Evolutionary conservation across 495 filamentous ascomycete genomes (phyloP).

Genomic region (Platismatia glauca): DNA sequence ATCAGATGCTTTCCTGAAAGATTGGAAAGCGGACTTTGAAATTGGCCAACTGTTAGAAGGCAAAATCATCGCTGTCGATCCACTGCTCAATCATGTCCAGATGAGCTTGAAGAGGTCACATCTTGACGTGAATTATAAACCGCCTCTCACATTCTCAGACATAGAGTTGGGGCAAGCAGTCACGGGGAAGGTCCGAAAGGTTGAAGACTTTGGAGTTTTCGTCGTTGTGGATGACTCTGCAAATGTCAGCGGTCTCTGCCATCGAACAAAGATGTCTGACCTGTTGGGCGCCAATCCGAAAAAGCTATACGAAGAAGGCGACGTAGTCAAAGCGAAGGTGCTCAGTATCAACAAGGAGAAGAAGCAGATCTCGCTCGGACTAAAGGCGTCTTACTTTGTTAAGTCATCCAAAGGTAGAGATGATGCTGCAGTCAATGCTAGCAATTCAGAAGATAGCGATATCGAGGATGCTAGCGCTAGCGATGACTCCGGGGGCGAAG

Average conservation of each 20-base stretch:
- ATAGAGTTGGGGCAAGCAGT: slow-evolving; percentile 69
- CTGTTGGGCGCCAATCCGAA: slow-evolving; percentile 65
- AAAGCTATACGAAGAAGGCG: slow-evolving; percentile 78
- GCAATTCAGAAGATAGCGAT: slow-evolving; percentile 38
- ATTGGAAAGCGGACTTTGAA: slow-evolving; percentile 87
- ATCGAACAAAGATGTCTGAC: slow-evolving; percentile 82
- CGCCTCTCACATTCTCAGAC: slow-evolving; percentile 57
- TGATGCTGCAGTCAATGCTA: slow-evolving; percentile 32
- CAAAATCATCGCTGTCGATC: slow-evolving; percentile 61
- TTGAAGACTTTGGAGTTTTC: slow-evolving; percentile 91
- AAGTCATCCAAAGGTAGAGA: slow-evolving; percentile 1
- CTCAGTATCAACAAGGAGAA: slow-evolving; percentile 64
- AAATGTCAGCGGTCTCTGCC: slow-evolving; percentile 87
- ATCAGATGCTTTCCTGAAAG: slow-evolving; percentile 83
- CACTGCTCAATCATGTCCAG: slow-evolving; percentile 58
- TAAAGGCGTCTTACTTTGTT: slow-evolving; percentile 84
- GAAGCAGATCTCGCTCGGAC: slow-evolving; percentile 71
- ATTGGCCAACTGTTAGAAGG: slow-evolving; percentile 83
- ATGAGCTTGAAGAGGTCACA: slow-evolving; percentile 80
- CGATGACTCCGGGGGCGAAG: neutral
- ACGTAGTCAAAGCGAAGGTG: slow-evolving; percentile 82
- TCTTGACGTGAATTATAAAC: slow-evolving; percentile 69
- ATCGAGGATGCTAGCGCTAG: slow-evolving; percentile 30
- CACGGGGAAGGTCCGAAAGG: slow-evolving; percentile 82
- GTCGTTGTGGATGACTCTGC: slow-evolving; percentile 75